Evolutionary conservation across 169 alveolate genomes (phyloP).

Genomic region (Amoebophrya sp.): DNA sequence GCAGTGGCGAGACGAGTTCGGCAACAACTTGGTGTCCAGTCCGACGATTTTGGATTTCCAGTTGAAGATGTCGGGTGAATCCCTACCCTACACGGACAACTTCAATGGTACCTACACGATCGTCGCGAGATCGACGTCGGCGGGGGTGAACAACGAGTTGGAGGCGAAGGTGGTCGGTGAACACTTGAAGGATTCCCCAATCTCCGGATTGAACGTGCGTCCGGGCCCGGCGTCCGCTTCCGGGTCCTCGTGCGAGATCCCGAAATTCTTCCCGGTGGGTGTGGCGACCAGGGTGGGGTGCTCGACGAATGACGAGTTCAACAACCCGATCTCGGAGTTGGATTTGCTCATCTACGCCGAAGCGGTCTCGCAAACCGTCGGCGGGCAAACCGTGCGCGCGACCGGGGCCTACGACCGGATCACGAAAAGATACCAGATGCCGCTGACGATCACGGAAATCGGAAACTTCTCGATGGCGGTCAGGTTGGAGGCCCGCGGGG

Average conservation of each 20-base stretch:
- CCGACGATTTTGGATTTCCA: not conserved
- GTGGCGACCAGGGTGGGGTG: not conserved
- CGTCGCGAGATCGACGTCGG: not conserved
- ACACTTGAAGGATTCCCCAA: not conserved
- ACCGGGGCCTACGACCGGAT: not conserved
- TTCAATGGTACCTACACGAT: slow-evolving; percentile 28
- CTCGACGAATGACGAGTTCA: not conserved
- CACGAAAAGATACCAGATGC: not conserved
- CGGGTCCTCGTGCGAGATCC: not conserved
- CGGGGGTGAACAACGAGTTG: not conserved
- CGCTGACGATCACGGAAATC: not conserved
- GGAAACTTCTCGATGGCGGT: not conserved
- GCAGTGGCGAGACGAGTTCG: not conserved
- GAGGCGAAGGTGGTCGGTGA: slow-evolving; percentile 23
- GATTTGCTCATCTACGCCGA: not conserved
- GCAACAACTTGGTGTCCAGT: not conserved
- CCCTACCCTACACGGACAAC: slow-evolving; percentile 3
- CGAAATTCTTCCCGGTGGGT: not conserved
- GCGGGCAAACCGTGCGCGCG: not conserved
- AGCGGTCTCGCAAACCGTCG: not conserved
- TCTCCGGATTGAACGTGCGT: not conserved
- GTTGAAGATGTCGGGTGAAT: slow-evolving; percentile 3
- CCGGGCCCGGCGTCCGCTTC: not conserved
- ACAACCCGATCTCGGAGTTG: not conserved
- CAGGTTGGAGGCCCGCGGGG: slow-evolving; percentile 2